Percentiles rank a stretch among this genome's conserved stretches.
phyloP scores from a whole-genome alignment of 495 filamentous ascomycete genomes.

The Xylaria grammica region DNA sequence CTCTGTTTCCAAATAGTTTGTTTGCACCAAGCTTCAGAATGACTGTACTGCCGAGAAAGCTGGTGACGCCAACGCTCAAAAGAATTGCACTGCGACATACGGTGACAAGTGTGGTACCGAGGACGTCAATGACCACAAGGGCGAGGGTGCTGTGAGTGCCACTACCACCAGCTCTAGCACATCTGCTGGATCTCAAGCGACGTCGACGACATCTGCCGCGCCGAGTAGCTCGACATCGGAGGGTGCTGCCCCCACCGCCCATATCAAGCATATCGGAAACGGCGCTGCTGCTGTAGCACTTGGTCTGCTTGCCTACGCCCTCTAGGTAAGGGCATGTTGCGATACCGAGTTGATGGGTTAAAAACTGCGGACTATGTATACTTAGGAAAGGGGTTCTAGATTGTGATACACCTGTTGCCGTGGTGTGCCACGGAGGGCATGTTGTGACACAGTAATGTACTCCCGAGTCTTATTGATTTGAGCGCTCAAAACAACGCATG shows the following conservation, averaged over 20 bases:
- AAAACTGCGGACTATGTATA: neutral
- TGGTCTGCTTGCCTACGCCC: constrained; percentile 43
- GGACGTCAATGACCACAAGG: constrained; percentile 39
- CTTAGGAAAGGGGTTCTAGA: neutral
- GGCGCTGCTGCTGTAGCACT: constrained; percentile 42
- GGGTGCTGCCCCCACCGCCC: constrained; percentile 35
- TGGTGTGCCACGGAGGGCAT: neutral
- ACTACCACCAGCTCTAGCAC: constrained; percentile 29
- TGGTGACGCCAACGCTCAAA: constrained; percentile 42
- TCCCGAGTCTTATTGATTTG: constrained; percentile 8
- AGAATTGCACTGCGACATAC: constrained; percentile 37
- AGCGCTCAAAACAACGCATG: constrained; percentile 14
- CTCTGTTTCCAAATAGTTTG: constrained; percentile 30
- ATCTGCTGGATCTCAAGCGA: constrained; percentile 25
- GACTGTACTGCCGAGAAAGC: constrained; percentile 39
- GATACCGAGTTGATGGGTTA: constrained; percentile 7
- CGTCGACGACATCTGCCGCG: constrained; percentile 24
- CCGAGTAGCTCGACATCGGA: constrained; percentile 28
- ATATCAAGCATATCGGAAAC: constrained; percentile 39
- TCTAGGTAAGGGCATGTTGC: constrained; percentile 31
- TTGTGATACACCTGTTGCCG: neutral
- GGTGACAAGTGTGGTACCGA: constrained; percentile 42
- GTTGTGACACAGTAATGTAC: constrained; percentile 15
- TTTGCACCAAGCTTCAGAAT: constrained; percentile 40
- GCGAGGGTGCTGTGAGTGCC: constrained; percentile 28